Base-by-base conservation (phyloP, 768 basidiomycete genomes). In the Termitomyces titanicus region DNA sequence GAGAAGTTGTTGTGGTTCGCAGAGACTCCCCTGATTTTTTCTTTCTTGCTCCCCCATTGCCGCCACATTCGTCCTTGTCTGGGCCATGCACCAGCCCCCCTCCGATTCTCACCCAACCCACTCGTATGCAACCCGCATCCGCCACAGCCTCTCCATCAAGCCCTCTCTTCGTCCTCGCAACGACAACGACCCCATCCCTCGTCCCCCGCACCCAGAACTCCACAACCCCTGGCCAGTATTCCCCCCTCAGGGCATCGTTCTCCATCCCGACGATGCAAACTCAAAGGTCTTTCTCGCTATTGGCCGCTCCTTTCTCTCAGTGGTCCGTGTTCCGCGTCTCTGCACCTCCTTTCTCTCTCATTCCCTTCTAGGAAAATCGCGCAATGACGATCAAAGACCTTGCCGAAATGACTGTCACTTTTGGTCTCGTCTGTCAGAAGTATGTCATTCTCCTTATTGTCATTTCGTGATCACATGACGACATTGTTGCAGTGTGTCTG, bases 361-460 rank as follows among this genome's bases (percentile, higher is more conserved):
- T 50, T 43, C 31, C 57, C 37, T 11, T 39, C 20, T 53, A 89
- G 87, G 82, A 86, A 64, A 92, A 92, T 70, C 83, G 87, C 47
- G 89, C 89, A 45, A 88, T 90, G 84, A 91, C 89, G 39, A 86
- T 91, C 73, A 92, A 91, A 68, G 89, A 92, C 73, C 82, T 92
- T 51, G 84, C 89, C 31, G 86, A 90, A 62, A 81, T 84, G 72
- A 78, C 83, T 35, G 76, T 84, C 59, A 74, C 72, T 58, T 80
- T 76, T 63, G 89, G 89, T 48, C 75, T 90, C 18, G 73, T 80
- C 55, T 89, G 88, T 69, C 87, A 89, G 74, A 91, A 88, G 89
- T 92, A 29, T 45, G 10, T 69, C 55, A 10, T 33, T 44, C 35
- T 10, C 5, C n/a, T 25, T 18, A 11, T 49, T 31, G 27, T 3